phyloP scores from a whole-genome alignment of 768 basidiomycete species.

The Fomitopsis pulvina region DNA sequence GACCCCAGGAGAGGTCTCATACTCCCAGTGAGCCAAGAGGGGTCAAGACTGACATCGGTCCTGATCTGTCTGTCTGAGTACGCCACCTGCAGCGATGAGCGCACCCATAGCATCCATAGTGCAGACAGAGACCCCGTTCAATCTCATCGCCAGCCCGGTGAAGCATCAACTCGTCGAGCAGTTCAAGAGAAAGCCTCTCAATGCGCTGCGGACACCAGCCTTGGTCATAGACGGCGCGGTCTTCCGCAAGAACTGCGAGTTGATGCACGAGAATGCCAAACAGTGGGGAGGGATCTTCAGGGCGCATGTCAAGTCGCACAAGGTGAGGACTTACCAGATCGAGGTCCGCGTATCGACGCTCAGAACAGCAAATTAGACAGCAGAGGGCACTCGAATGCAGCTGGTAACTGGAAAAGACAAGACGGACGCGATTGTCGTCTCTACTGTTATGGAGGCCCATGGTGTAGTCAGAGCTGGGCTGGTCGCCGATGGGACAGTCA shows the following conservation, averaged over 20 bases:
- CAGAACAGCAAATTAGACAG: conserved; percentile 35
- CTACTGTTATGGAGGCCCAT: conserved; percentile 83
- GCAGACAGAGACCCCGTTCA: conserved; percentile 43
- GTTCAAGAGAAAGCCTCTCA: conserved; percentile 52
- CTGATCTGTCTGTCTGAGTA: neutral
- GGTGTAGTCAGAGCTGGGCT: conserved; percentile 60
- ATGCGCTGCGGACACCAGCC: conserved; percentile 66
- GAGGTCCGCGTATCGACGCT: neutral
- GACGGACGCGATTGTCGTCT: conserved; percentile 64
- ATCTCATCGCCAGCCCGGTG: conserved; percentile 32
- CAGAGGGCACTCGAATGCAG: conserved; percentile 69
- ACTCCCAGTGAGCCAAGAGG: neutral
- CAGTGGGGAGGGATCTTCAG: conserved; percentile 68
- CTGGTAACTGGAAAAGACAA: conserved; percentile 46
- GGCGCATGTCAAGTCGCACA: conserved; percentile 83
- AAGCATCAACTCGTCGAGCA: conserved; percentile 45
- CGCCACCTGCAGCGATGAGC: conserved; percentile 7
- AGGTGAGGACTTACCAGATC: conserved; percentile 35
- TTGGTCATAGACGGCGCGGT: conserved; percentile 67
- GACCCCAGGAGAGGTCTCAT: neutral
- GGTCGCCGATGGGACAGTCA: conserved; percentile 64
- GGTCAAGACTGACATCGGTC: neutral
- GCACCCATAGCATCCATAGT: conserved; percentile 18
- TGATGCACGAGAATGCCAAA: conserved; percentile 61
- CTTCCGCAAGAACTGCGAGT: conserved; percentile 68